Percentiles rank a stretch among this genome's conserved stretches.
Conservation (phyloP, 2,329 filamentous ascomycete species). For the Monosporascus sp. region DNA sequence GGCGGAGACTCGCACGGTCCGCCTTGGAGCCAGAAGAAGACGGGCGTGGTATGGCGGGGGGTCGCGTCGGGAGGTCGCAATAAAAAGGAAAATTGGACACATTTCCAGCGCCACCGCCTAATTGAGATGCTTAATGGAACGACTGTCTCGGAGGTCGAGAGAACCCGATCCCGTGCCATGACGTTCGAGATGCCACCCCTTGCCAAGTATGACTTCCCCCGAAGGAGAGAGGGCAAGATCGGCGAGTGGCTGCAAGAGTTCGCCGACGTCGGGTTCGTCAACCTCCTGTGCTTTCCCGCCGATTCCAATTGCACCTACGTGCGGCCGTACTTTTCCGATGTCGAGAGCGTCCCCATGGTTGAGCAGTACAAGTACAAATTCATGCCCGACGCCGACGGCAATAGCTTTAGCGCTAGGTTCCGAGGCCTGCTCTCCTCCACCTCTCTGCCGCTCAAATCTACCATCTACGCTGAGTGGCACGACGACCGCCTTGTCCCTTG, state of each 20-base stretch:
- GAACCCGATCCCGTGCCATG: conserved; percentile 30
- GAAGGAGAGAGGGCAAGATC: conserved; percentile 21
- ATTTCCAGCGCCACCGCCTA: conserved; percentile 68
- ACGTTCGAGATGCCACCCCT: conserved; percentile 44
- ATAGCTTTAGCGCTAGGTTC: conserved; percentile 46
- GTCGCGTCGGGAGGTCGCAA: conserved; percentile 56
- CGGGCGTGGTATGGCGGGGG: conserved; percentile 58
- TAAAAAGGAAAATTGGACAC: conserved; percentile 54
- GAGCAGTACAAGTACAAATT: conserved; percentile 44
- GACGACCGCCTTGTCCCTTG: conserved; percentile 55
- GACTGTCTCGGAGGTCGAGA: conserved; percentile 44
- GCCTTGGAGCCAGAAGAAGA: conserved; percentile 52
- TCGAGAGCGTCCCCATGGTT: conserved; percentile 22
- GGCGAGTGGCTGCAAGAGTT: conserved; percentile 21
- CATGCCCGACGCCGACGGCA: conserved; percentile 56
- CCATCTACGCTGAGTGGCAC: conserved; percentile 61
- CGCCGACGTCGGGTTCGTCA: conserved; percentile 23
- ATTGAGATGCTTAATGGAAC: conserved; percentile 64
- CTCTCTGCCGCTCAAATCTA: conserved; percentile 54
- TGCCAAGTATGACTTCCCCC: conserved; percentile 37
- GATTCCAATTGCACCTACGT: conserved; percentile 22
- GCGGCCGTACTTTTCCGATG: conserved; percentile 14
- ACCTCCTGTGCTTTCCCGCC: conserved; percentile 23
- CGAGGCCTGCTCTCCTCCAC: conserved; percentile 49
- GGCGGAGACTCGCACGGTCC: conserved; percentile 51